Evolutionary conservation across 192 early-diverging fungal genomes (phyloP), one percentile per base, ranked within the genome.

Genomic region (Kickxella alabastrina): DNA sequence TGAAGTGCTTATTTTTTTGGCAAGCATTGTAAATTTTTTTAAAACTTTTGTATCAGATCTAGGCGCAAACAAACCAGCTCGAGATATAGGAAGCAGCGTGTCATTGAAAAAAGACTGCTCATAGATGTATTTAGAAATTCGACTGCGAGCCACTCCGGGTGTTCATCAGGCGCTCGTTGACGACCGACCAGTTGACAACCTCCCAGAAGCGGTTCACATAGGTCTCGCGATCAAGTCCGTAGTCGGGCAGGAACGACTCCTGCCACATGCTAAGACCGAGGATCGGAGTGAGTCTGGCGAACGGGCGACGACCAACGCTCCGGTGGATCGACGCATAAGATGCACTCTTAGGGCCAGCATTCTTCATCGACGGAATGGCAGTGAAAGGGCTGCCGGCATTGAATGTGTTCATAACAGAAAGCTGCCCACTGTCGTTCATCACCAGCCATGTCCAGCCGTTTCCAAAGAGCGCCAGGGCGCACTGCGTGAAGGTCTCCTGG

Each of bases 381-480:
- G 68, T 68, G 37, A 77, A 63, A 13, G 75, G 75, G 26, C 49
- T 54, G 15, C 57, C 58, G 3, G 64, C 62, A 31, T 66, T 79
- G 57, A 42, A 79, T 3, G 77, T 79, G 34, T 71, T 79, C 56
- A 75, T 64, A 23, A 79, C 68, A 21, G 56, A 56, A 13, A 75
- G 49, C 26, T 54, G 52, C 6, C 72, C 72, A 24, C 37, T 61
- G 18, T 62, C 49, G 37, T 58, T 62, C 31, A 50, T 27, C 19
- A 79, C 71, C 49, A 79, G 61, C 77, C 77, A 79, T 22, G 72
- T 71, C 77, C 77, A 79, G 9, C 77, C 77, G 26, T 59, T 71
- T 9, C 77, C 72, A 67, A 79, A 79, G 27, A 79, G 49, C 25
- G 56, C 57, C 39, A 71, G 52, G 9, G 77, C 77, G 29, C 48